Evolutionary conservation across 306 rosid species (phyloP), one percentile per base, ranked within the genome.

Genomic region (Datisca glomerata): DNA sequence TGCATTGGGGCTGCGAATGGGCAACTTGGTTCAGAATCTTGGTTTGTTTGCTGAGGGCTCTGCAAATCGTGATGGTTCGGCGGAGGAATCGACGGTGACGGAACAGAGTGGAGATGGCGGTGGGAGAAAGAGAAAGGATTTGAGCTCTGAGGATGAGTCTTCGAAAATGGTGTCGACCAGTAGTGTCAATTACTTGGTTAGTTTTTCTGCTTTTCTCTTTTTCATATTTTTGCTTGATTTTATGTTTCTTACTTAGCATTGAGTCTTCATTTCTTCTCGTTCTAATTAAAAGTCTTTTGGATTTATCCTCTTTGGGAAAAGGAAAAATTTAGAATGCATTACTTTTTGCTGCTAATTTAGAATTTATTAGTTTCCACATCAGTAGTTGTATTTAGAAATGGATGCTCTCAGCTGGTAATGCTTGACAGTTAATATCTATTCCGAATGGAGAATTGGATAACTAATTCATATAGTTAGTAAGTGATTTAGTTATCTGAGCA

Each of bases 81-180:
- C 64, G 56, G 93, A 76, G 50, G 81, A 73, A 46, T 85, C 95
- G 42, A 69, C 93, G 12, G 64, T 80, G 49, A 80, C 95, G 12
- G 72, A 61, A 55, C 79, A 59, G 50, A 64, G 80, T 49, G 82
- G 60, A 49, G 72, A 56, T 19, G 33, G 53, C 5, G 63, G 66
- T 41, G 48, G 65, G 37, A 61, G 78, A 54, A 85, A 80, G 84
- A 69, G 81, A 44, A 76, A 68, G 64, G 71, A 65, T 25, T 49
- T 64, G 41, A 66, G 72, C 76, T 53, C 78, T 2, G 93, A 74
- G 49, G 84, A 76, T 54, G 77, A 80, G 48, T 80, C 79, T 31
- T 80, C 87, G 13, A 80, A 72, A 79, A 45, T 70, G 41, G 59
- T 76, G 60, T 60, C 85, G 12, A 61, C 79, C 21, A 73, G 64